Conservation (phyloP, 129 eudicot genomes). For the Glebionis coronaria region DNA sequence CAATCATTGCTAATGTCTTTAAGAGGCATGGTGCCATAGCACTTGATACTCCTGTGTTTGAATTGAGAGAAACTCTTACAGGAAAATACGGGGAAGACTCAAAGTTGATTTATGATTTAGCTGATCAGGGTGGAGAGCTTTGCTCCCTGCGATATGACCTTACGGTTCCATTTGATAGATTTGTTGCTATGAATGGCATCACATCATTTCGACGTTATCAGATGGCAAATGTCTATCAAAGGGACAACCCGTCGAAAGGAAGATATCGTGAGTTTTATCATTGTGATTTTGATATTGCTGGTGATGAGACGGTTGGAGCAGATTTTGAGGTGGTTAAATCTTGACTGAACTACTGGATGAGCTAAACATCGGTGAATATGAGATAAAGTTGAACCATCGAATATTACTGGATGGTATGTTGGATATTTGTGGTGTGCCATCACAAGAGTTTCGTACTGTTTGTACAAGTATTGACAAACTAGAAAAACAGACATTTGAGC, state of each 20-base stretch:
- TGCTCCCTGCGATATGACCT: too few species aligned
- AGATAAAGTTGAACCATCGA: too few species aligned
- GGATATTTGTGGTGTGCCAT: conserved; percentile 88
- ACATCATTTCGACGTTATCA: conserved; percentile 83
- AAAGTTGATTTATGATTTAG: too few species aligned
- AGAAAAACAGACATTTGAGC: too few species aligned
- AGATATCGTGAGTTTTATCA: conserved; percentile 96
- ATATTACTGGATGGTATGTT: conserved; percentile 95
- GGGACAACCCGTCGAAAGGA: conserved; percentile 96
- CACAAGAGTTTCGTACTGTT: conserved; percentile 73
- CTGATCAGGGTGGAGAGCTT: too few species aligned
- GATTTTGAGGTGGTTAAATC: conserved; percentile 80
- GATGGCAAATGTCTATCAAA: conserved; percentile 80
- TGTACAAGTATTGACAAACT: conserved; percentile 98
- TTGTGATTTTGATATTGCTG: too few species aligned
- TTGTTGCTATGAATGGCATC: conserved; percentile 88
- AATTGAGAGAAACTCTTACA: too few species aligned
- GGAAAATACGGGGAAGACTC: too few species aligned
- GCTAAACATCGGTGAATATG: too few species aligned
- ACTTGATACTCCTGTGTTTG: conserved; percentile 89
- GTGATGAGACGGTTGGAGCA: conserved; percentile 69
- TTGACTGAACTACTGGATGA: conserved; percentile 80
- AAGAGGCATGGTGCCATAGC: conserved; percentile 91
- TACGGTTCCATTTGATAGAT: conserved; percentile 93
- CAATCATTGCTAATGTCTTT: conserved; percentile 59